Percentiles rank a stretch among this genome's conserved stretches.
Evolutionary conservation across 208 protist genomes (phyloP).

Genomic region (Acanthamoeba royreba): DNA sequence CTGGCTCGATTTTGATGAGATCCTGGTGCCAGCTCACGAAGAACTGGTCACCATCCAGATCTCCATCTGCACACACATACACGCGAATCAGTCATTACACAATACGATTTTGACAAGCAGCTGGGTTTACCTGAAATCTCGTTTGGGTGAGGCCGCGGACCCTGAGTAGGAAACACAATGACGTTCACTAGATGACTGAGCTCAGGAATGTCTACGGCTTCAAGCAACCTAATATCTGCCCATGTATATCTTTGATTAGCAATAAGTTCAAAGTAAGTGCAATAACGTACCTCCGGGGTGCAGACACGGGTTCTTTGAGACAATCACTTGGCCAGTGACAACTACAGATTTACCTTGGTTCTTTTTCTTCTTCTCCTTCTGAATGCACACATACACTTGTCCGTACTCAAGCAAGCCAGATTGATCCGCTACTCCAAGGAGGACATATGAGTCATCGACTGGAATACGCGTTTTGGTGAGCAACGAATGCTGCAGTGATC

Average conservation of each 20-base stretch:
- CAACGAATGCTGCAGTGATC: not conserved
- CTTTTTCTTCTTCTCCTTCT: not conserved
- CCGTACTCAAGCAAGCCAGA: not conserved
- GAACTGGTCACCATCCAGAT: slow-evolving; percentile 34
- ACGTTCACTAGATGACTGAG: not conserved
- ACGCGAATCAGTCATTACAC: not conserved
- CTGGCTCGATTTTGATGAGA: not conserved
- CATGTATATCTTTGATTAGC: not conserved
- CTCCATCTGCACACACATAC: not conserved
- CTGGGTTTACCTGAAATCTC: not conserved
- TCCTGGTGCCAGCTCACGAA: not conserved
- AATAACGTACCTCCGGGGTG: not conserved
- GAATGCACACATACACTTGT: too few species aligned
- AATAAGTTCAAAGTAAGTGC: not conserved
- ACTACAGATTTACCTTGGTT: not conserved
- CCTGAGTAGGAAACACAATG: slow-evolving; percentile 1
- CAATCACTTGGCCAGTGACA: not conserved
- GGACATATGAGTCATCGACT: not conserved
- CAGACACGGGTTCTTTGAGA: slow-evolving; percentile 25
- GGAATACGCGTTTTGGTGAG: not conserved
- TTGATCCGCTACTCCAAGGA: not conserved
- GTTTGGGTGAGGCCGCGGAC: not conserved
- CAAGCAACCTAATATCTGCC: not conserved
- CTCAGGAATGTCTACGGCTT: not conserved
- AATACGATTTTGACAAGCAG: not conserved